Evolutionary conservation across 2,329 filamentous ascomycete species (phyloP).

Genomic region (Scopulariopsis brevicaulis): DNA sequence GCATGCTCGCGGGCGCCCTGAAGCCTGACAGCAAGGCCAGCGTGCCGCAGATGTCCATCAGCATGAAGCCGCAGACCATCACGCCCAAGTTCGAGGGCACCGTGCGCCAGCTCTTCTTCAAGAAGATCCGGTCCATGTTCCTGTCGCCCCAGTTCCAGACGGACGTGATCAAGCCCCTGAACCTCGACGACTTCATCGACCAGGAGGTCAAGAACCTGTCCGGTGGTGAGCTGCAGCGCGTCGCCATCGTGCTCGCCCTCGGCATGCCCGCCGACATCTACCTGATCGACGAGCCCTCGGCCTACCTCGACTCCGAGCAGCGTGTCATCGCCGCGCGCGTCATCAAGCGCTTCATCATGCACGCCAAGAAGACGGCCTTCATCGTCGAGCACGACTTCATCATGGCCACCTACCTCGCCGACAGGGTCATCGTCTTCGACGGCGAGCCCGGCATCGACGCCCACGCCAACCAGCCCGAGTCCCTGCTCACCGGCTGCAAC

Average conservation of each 20-base stretch:
- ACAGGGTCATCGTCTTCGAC: conserved; percentile 97
- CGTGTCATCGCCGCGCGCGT: conserved; percentile 95
- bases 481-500: conserved; percentile 91
- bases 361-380: conserved; percentile 98
- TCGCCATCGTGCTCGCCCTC: conserved; percentile 93
- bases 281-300: conserved; percentile 93
- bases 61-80: conserved; percentile 99
- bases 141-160: conserved; percentile 97
- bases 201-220: conserved; percentile 99
- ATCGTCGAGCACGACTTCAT: conserved; percentile 99
- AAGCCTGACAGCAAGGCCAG: conserved; percentile 74
- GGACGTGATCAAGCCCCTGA: conserved; percentile 98
- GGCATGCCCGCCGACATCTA: conserved; percentile 96
- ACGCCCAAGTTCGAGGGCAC: conserved; percentile 97
- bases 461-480: conserved; percentile 83
- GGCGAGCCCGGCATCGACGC: conserved; percentile 82
- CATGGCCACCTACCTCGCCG: conserved; percentile 70
- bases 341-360: conserved; percentile 99
- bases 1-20: conserved; percentile 82
- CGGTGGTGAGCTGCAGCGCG: conserved; percentile 98
- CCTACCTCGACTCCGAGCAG: conserved; percentile 97
- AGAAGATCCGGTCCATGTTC: conserved; percentile 98
- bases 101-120: conserved; percentile 96
- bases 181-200: conserved; percentile 97
- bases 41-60: conserved; percentile 91